Base-by-base conservation (phyloP, 495 filamentous ascomycete species). In the Haplographium delicatum region DNA sequence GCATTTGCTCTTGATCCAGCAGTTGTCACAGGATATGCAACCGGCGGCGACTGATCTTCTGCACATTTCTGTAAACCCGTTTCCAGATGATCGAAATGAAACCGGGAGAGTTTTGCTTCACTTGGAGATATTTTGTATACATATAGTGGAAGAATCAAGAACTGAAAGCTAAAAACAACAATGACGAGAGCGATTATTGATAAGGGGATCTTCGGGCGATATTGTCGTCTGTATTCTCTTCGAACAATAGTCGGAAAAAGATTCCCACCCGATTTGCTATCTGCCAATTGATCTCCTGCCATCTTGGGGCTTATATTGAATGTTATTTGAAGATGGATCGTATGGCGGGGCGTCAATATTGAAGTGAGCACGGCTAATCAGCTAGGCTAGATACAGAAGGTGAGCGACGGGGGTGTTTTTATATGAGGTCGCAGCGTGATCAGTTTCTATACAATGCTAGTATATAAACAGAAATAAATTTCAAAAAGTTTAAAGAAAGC, bases 131-230 rank as follows among this genome's bases (percentile, higher is more conserved):
- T 23, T 25, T 46, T 13, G 26, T 50, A 53, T 7, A 53, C 20
- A 33, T 55, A 59, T 26, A 26, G 47, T 16, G 57, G 57, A 4
- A 59, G 47, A 18, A 59, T 9, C 9, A 55, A 8, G 28, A 56
- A 55, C 30, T 55, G 57, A 22, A 53, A 13, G n/a, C 22, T 30
- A 15, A 59, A 38, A 4, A 52, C 27, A 8, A 59, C 7, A 16
- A 44, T 9, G 15, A 51, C 30, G 19, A 40, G 11, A 19, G 42
- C 44, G 11, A 53, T n/a, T 5, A 56, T 15, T 19, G 49, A 45
- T 22, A 44, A 22, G 1, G 55, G 44, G 5, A 53, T 4, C 42
- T 50, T 53, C 5, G 46, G 31, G 23, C 55, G 55, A 30, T 27
- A 42, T n/a, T 47, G 44, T 10, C 50, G 50, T 16, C 44, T 20